phyloP scores from a whole-genome alignment of 129 eudicot species.

The Artemisia tridentata region DNA sequence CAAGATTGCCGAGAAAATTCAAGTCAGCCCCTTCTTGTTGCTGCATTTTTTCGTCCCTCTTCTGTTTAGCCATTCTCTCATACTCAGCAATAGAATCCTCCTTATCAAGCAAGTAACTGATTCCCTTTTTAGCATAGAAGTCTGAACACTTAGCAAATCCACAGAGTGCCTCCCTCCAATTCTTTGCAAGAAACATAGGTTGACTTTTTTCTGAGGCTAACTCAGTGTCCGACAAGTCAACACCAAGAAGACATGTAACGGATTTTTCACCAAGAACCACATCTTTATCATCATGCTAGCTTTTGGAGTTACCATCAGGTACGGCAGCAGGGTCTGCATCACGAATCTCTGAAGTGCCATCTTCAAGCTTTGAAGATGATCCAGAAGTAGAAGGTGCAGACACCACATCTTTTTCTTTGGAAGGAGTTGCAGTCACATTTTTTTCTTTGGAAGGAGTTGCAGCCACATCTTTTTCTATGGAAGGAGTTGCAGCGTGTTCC shows the following conservation, averaged over 20 bases:
- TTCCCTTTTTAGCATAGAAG: slow-evolving; percentile 55
- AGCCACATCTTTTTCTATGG: too few species aligned
- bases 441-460: too few species aligned
- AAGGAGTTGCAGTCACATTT: slow-evolving; percentile 32
- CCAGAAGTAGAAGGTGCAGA: slow-evolving; percentile 32
- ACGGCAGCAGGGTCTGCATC: too few species aligned
- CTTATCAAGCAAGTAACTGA: slow-evolving; percentile 64
- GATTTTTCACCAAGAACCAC: slow-evolving; percentile 32
- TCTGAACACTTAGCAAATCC: slow-evolving; percentile 57
- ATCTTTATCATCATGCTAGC: slow-evolving; percentile 17
- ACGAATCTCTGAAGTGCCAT: slow-evolving; percentile 26
- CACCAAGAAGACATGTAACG: slow-evolving; percentile 51
- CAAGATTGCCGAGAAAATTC: too few species aligned
- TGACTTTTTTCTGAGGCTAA: slow-evolving; percentile 34
- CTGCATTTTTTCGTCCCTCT: too few species aligned
- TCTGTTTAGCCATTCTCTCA: slow-evolving; percentile 77
- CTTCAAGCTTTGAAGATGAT: slow-evolving; percentile 31
- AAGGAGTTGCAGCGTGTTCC: too few species aligned
- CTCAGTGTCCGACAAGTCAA: slow-evolving; percentile 45
- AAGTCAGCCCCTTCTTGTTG: too few species aligned
- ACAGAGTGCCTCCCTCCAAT: slow-evolving; percentile 84
- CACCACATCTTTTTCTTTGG: slow-evolving; percentile 46
- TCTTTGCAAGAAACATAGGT: slow-evolving; percentile 70
- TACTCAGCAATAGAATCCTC: slow-evolving; percentile 94
- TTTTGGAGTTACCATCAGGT: slow-evolving; percentile 19